phyloP scores from a whole-genome alignment of 768 basidiomycete genomes.

The Lactarius indigo region DNA sequence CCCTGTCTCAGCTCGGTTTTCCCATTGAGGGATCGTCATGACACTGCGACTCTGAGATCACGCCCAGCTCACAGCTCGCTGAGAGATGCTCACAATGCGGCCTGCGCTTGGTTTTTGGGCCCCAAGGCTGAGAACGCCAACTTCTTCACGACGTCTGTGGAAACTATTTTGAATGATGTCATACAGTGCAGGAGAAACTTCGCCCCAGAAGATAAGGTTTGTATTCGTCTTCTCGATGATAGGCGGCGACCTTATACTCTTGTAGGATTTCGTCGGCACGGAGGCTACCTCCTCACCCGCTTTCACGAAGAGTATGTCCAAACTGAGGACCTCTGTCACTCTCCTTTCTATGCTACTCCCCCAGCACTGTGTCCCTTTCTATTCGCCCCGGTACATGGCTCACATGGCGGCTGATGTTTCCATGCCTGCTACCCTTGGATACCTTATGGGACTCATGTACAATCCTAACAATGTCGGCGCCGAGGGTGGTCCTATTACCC shows the following conservation, averaged over 20 bases:
- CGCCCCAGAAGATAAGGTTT: slow-evolving; percentile 33
- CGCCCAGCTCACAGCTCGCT: slow-evolving; percentile 5
- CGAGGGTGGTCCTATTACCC: slow-evolving; percentile 41
- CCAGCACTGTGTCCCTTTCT: slow-evolving; percentile 39
- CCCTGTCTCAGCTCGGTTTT: not conserved
- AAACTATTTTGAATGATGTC: slow-evolving; percentile 29
- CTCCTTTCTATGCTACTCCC: slow-evolving; percentile 28
- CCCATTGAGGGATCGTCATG: not conserved
- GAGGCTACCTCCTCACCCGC: slow-evolving; percentile 23
- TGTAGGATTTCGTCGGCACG: slow-evolving; percentile 28
- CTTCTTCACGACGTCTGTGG: slow-evolving; percentile 31
- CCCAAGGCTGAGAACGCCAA: slow-evolving; percentile 39
- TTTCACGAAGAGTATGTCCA: slow-evolving; percentile 27
- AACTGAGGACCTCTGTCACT: slow-evolving; percentile 27
- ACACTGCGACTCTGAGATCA: not conserved
- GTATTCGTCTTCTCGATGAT: slow-evolving; percentile 1
- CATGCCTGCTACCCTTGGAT: slow-evolving; percentile 31
- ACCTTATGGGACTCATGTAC: slow-evolving; percentile 29
- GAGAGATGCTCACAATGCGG: slow-evolving; percentile 27
- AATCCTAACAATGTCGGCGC: slow-evolving; percentile 47
- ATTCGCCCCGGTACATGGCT: slow-evolving; percentile 38
- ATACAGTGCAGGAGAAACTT: slow-evolving; percentile 30
- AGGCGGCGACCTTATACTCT: not conserved
- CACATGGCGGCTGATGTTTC: slow-evolving; percentile 40
- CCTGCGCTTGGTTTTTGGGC: slow-evolving; percentile 40